Conservation (phyloP, 805 yeast genomes). For the Pichia exigua region DNA sequence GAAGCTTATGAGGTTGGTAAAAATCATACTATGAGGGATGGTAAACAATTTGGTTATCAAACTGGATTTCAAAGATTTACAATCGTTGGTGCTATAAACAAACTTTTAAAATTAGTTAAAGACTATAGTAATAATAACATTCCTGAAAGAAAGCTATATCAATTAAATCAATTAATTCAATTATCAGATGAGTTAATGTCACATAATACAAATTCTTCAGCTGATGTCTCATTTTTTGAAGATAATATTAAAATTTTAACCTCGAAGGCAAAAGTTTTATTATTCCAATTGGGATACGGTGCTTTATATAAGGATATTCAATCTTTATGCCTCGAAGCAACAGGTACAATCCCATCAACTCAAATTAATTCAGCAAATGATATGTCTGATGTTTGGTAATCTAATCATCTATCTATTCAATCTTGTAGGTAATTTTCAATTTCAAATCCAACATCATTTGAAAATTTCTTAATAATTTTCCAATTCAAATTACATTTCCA, state of each 20-base stretch:
- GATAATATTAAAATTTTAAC: conserved; percentile 20
- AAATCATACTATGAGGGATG: conserved; percentile 57
- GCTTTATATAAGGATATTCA: conserved; percentile 19
- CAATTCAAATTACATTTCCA: conserved; percentile 78
- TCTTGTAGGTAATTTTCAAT: conserved; percentile 48
- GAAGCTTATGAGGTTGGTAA: conserved; percentile 65
- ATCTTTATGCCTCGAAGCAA: conserved; percentile 13
- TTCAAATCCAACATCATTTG: conserved; percentile 58
- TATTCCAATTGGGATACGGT: conserved; percentile 18
- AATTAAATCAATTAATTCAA: neutral
- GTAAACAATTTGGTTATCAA: conserved; percentile 77
- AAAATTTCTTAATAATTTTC: conserved; percentile 51
- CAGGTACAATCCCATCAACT: conserved; percentile 22
- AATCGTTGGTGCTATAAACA: conserved; percentile 62
- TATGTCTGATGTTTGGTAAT: conserved; percentile 22
- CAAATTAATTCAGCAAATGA: conserved; percentile 17
- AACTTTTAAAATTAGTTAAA: conserved; percentile 8
- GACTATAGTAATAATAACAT: neutral
- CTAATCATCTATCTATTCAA: neutral
- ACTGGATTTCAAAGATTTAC: conserved; percentile 67
- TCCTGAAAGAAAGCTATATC: neutral
- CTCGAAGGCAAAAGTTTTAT: conserved; percentile 23
- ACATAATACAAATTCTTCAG: conserved; percentile 20
- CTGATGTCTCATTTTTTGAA: conserved; percentile 24
- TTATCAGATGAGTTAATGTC: conserved; percentile 13